phyloP scores from a whole-genome alignment of 2,329 filamentous ascomycete species.

The Phaeosphaeriaceae sp. region DNA sequence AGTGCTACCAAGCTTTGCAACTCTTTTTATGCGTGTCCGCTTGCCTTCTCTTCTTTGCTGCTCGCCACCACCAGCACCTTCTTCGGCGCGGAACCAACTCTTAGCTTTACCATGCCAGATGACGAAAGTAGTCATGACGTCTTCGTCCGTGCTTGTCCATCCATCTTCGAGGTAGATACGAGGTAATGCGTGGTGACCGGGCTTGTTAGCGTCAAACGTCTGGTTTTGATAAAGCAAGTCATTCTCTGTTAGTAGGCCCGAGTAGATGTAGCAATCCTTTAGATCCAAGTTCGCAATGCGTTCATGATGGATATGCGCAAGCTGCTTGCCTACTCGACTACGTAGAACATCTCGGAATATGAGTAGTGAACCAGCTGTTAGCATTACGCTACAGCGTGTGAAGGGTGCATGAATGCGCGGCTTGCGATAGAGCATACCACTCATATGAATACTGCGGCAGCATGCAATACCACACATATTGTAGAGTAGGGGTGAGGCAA shows the following conservation, averaged over 20 bases:
- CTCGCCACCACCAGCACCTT: conserved; percentile 40
- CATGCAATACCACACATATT: conserved; percentile 70
- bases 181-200: conserved; percentile 65
- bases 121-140: conserved; percentile 71
- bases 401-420: conserved; percentile 68
- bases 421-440: conserved; percentile 68
- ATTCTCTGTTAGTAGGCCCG: conserved; percentile 65
- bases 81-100: conserved; percentile 58
- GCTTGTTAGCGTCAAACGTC: conserved; percentile 68
- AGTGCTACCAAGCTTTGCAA: conserved; percentile 65
- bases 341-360: conserved; percentile 68
- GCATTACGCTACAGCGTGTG: conserved; percentile 64
- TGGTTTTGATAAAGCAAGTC: conserved; percentile 69
- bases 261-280: conserved; percentile 70
- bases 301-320: conserved; percentile 67
- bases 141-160: conserved; percentile 68
- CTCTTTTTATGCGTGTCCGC: conserved; percentile 61
- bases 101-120: conserved; percentile 67
- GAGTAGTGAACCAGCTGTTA: conserved; percentile 65
- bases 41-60: conserved; percentile 47
- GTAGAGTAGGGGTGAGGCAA: conserved; percentile 69
- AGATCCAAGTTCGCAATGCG: conserved; percentile 65
- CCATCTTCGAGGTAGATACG: conserved; percentile 66
- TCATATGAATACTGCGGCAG: conserved; percentile 67
- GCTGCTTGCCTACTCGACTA: conserved; percentile 59